Base-by-base conservation (phyloP, 805 yeast genomes). In the Metschnikowia lochheadii region DNA sequence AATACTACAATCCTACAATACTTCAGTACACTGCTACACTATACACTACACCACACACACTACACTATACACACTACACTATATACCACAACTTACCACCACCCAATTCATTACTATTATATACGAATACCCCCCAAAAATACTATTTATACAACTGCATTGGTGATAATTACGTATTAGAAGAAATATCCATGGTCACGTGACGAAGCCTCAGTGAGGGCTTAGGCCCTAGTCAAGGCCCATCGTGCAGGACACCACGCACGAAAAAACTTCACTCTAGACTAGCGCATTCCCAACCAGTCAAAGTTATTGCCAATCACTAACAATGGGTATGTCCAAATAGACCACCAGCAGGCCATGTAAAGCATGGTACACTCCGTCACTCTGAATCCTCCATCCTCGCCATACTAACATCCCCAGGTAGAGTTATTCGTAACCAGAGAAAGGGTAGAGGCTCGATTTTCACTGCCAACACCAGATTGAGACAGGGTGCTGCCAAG, bases 361-460 rank as follows among this genome's bases (percentile, higher is more conserved):
- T 26, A 26, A 10, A 26, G 29, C 29, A 26, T 26, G 29, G 29
- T 8, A 10, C 29, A 26, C 11, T 26, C 29, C 11, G 29, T 26
- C 29, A 26, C n/a, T 21, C 15, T 4, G 5, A 6, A 2, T 4
- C 34, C 33, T 14, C 6, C 21, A 11, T 3, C 5, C 17, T 3
- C 23, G 10, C 38, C 10, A 35, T 52, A 52, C 53, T 51, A 53
- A 51, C 55, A 1, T 40, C 6, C 11, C 36, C 40, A 84, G 96
- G 96, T 88, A 89, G 98, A 87, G 99, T 94, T 82, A 94, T 94
- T 84, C 96, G 99, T 84, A 94, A 94, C 87, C 99, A 94, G 87
- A 91, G 99, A 90, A 94, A 94, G 84, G 98, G 98, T 87, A 96
- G 97, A 80, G 98, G 99, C 77, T 92, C 98, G 73, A 90, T 94